Base-by-base conservation (phyloP, 2,329 filamentous ascomycete genomes). In the Fusarium brachygibbosum region DNA sequence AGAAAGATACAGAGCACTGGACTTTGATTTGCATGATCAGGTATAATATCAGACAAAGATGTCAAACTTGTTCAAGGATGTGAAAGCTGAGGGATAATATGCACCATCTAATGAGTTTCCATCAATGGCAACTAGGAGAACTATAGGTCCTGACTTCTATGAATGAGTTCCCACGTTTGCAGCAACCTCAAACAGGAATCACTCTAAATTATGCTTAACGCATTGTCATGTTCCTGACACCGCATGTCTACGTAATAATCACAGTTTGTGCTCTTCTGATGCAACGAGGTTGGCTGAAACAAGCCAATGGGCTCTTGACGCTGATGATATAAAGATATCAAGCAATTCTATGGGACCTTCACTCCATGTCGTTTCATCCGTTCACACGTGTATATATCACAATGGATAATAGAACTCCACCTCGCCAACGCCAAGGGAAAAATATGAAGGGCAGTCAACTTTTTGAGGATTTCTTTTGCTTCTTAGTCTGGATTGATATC, bases 391-490 rank as follows among this genome's bases (percentile, higher is more conserved):
- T 50, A 50, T 40, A 51, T 48, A 37, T 58, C 58, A 64, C 38
- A 34, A 64, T 41, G 48, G 41, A 53, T 37, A 51, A 29, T 42
- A 57, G 21, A 66, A 34, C 50, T 48, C 62, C 40, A 56, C 48
- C 66, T 69, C 66, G 62, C 66, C 48, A 69, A 67, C 66, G 62
- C 66, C 66, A 38, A 21, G 38, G 52, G 41, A 44, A 44, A 55
- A 63, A 44, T 50, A 67, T 38, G 60, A 55, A 67, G 40, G 41
- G 41, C 55, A 69, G 11, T 40, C 61, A 67, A 68, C 54, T 64
- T 70, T 70, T 40, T 38, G 34, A 23, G 44, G 50, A 46, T 61
- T 67, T 60, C 59, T 66, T 61, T 63, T 34, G 56, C 45, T 63
- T 55, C 48, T 55, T 51, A 48, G 7, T 45, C 40, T 58, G 57